phyloP scores from a whole-genome alignment of 768 basidiomycete genomes.

The Pleurotus djamor region DNA sequence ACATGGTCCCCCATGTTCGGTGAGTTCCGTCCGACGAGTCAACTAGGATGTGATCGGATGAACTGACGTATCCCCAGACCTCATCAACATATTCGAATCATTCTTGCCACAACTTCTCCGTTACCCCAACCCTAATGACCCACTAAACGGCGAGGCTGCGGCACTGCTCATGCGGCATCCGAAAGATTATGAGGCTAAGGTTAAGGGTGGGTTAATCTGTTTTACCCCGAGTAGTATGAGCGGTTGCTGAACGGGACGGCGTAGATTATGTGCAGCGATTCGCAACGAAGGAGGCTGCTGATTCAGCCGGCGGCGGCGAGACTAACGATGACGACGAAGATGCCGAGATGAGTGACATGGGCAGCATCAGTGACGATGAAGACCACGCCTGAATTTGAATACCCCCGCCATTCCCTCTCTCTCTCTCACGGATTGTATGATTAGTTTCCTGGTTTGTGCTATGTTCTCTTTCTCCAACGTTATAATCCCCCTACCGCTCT shows the following conservation, averaged over 20 bases:
- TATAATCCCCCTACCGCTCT: slow-evolving; percentile 5
- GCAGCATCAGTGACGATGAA: slow-evolving; percentile 71
- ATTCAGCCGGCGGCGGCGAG: slow-evolving; percentile 60
- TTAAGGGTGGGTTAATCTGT: slow-evolving; percentile 63
- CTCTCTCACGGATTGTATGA: not conserved
- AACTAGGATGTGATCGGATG: not conserved
- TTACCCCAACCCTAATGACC: slow-evolving; percentile 98
- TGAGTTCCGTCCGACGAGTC: slow-evolving; percentile 33
- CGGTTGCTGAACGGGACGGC: not conserved
- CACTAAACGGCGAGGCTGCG: slow-evolving; percentile 96
- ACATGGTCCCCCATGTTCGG: slow-evolving; percentile 99
- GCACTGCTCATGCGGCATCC: slow-evolving; percentile 97
- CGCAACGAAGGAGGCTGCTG: slow-evolving; percentile 88
- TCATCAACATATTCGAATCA: slow-evolving; percentile 94
- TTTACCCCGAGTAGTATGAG: not conserved
- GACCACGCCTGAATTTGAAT: not conserved
- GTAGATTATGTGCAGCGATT: slow-evolving; percentile 94
- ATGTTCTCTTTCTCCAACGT: not conserved
- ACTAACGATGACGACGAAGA: slow-evolving; percentile 72
- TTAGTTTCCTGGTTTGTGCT: not conserved
- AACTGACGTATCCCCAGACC: not conserved
- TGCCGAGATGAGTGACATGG: slow-evolving; percentile 86
- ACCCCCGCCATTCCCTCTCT: slow-evolving; percentile 10
- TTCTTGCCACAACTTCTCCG: slow-evolving; percentile 96
- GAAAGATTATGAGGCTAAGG: slow-evolving; percentile 91